Evolutionary conservation across 2,329 filamentous ascomycete genomes (phyloP).

Genomic region (Sclerotiophoma versabilis): DNA sequence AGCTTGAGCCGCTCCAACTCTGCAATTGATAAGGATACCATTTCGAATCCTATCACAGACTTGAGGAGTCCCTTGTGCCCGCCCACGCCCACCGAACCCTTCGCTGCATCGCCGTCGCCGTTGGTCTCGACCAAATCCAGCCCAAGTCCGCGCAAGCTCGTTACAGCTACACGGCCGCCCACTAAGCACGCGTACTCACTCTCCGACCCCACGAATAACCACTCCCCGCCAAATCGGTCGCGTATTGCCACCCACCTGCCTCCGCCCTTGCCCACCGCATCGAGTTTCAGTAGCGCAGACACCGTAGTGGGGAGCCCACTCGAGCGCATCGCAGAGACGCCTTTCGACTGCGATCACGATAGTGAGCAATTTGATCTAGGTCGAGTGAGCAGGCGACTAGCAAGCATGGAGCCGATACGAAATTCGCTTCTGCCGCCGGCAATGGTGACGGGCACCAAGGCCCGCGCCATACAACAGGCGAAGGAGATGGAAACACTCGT

Average conservation of each 20-base stretch:
- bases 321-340: constrained; percentile 36
- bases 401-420: constrained; percentile 41
- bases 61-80: constrained; percentile 26
- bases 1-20: constrained; percentile 22
- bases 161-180: not conserved
- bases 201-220: constrained; percentile 32
- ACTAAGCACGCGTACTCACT: constrained; percentile 25
- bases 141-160: not conserved
- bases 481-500: constrained; percentile 72
- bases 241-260: constrained; percentile 11
- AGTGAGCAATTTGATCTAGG: constrained; percentile 14
- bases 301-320: constrained; percentile 29
- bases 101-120: constrained; percentile 13
- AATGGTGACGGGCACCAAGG: constrained; percentile 54
- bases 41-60: constrained; percentile 37
- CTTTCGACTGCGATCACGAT: constrained; percentile 22
- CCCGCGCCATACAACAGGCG: constrained; percentile 72
- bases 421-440: constrained; percentile 35
- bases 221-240: constrained; percentile 14
- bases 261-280: constrained; percentile 18
- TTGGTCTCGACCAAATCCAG: constrained; percentile 7
- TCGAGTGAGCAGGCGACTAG: constrained; percentile 8
- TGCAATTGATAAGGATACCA: constrained; percentile 31
- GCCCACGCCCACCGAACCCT: constrained; percentile 13
- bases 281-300: constrained; percentile 24